phyloP scores from a whole-genome alignment of 2,329 filamentous ascomycete genomes.

The Apiospora marii region DNA sequence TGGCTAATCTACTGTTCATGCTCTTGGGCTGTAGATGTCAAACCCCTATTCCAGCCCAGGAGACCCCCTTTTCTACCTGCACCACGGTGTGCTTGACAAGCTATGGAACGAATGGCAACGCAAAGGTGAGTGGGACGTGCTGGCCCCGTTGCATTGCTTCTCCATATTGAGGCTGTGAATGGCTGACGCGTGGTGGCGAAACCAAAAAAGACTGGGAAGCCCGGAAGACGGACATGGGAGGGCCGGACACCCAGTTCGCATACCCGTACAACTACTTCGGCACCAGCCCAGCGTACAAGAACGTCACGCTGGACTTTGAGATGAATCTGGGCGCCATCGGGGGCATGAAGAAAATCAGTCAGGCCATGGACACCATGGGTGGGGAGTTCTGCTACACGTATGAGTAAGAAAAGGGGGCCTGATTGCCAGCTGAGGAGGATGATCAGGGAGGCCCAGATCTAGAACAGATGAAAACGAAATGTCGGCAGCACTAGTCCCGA shows the following conservation, averaged over 20 bases:
- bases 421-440: neutral
- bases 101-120: constrained; percentile 44
- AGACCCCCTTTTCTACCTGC: constrained; percentile 46
- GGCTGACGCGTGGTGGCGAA: neutral
- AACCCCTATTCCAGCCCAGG: constrained; percentile 40
- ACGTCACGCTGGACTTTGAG: constrained; percentile 42
- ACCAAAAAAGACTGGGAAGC: constrained; percentile 36
- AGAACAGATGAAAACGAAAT: neutral
- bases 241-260: constrained; percentile 42
- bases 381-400: constrained; percentile 32
- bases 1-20: neutral
- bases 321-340: constrained; percentile 30
- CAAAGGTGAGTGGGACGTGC: constrained; percentile 25
- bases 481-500: neutral
- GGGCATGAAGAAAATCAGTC: constrained; percentile 28
- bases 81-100: constrained; percentile 39
- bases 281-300: constrained; percentile 39
- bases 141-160: neutral
- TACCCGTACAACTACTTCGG: constrained; percentile 45
- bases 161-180: neutral
- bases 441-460: neutral
- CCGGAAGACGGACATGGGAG: constrained; percentile 41
- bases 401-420: constrained; percentile 22
- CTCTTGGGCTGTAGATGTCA: constrained; percentile 31
- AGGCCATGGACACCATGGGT: constrained; percentile 30